Base-by-base conservation (phyloP, 306 rosid species). In the Cyclanthera cordifolia region DNA sequence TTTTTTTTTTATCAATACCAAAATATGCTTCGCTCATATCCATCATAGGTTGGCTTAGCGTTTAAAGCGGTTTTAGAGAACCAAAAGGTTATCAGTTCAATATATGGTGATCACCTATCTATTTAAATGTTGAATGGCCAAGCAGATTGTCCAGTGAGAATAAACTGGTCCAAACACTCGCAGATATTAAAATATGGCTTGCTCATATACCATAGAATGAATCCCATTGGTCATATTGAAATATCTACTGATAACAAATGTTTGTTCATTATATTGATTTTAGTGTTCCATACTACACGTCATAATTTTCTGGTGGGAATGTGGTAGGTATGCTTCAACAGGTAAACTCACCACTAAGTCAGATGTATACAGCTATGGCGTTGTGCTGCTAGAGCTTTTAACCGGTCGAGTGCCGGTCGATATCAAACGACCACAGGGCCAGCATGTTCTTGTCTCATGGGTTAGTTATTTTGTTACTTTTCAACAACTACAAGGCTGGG, bases 381-480 rank as follows among this genome's bases (percentile, higher is more conserved):
- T 94, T 61, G 97, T 94, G 66, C 97, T 94, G 75, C 77, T 94
- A 3, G 99, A 90, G 87, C 78, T 94, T 57, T 76, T 94, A 20
- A 94, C 99, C 1, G 99, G 99, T 69, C 90, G 99, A 16, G 86
- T 90, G 17, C 96, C 99, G 0, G 87, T 94, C 19, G 97, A 94
- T 70, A 83, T 82, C 59, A 88, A 86, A 70, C 76, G 97, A 15
- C 85, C 96, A 20, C 79, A 85, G 2, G 97, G 97, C 70, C 95
- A 90, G 75, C 97, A 94, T 55, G 92, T 90, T 58, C 99, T 94
- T 43, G 99, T 94, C 72, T 82, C 96, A 32, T 94, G 97, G 97
- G 97, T 93, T 50, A 79, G 94, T 84, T 32, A 70, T 65, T 23
- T 4, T 46, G 63, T 53, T 41, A 2, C 58, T 61, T 47, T 63